A percentile compares a stretch with the other conserved stretches of the same genome.
These are phyloP conservation scores for Collybiopsis confluens DNA, from an alignment of 768 basidiomycete genomes.

Conservation along the genomic window DNA sequence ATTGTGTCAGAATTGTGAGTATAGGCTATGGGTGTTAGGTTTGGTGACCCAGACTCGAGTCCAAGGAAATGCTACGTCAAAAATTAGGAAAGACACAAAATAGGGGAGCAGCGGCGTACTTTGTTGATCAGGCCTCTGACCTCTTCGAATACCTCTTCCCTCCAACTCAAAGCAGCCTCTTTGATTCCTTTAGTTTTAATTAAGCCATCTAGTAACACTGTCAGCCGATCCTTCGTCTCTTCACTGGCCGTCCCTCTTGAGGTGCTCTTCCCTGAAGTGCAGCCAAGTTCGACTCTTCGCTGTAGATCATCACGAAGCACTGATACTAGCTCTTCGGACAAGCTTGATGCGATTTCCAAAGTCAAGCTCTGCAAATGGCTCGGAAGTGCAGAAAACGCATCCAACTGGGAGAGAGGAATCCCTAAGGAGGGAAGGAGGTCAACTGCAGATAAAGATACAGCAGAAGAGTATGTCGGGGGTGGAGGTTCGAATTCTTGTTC, in stretches of 20 bases:
- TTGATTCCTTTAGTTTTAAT: constrained; percentile 66
- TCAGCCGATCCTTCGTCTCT: constrained; percentile 57
- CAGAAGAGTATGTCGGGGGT: constrained; percentile 9
- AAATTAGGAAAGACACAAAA: background rate
- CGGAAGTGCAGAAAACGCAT: constrained; percentile 74
- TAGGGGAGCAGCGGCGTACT: constrained; percentile 37
- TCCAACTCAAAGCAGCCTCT: constrained; percentile 66
- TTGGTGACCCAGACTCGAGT: constrained; percentile 45
- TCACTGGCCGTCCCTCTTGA: constrained; percentile 29
- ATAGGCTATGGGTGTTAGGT: constrained; percentile 18
- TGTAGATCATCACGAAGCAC: constrained; percentile 65
- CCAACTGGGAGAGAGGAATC: constrained; percentile 63
- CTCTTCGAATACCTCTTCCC: constrained; percentile 61
- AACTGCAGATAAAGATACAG: constrained; percentile 14
- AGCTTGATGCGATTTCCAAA: constrained; percentile 68
- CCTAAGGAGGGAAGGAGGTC: constrained; percentile 20
- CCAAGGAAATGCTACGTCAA: constrained; percentile 54
- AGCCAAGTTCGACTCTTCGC: constrained; percentile 38
- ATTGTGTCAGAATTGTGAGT: constrained; percentile 9
- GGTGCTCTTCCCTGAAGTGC: constrained; percentile 11
- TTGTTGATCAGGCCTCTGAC: constrained; percentile 52
- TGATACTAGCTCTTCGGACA: constrained; percentile 75
- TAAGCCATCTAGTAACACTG: constrained; percentile 76
- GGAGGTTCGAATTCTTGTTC: constrained; percentile 13
- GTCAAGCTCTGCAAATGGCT: constrained; percentile 66